Conservation (phyloP, 192 early-diverging fungal genomes). For the Coemansia sp. region DNA sequence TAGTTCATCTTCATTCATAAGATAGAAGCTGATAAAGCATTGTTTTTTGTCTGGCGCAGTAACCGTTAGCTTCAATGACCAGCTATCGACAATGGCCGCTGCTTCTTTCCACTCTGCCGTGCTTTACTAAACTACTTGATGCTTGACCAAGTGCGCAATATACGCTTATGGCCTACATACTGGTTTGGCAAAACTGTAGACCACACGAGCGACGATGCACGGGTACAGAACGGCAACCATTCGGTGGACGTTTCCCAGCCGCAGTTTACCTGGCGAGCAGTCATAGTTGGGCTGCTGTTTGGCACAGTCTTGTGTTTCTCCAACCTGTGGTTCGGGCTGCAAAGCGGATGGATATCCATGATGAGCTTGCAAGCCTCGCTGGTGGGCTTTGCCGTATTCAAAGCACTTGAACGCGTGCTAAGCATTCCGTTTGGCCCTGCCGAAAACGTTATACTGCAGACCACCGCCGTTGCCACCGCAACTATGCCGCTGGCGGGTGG, state of each 20-base stretch:
- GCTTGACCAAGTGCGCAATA: too few species aligned
- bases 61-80: not conserved
- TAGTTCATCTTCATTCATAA: not conserved
- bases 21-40: not conserved
- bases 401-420: constrained; percentile 55
- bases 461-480: constrained; percentile 78
- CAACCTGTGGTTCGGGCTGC: constrained; percentile 87
- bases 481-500: constrained; percentile 81
- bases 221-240: constrained; percentile 14
- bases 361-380: constrained; percentile 73
- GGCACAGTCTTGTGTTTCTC: constrained; percentile 76
- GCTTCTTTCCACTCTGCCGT: too few species aligned
- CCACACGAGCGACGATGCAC: not conserved
- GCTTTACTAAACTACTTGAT: too few species aligned
- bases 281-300: constrained; percentile 62
- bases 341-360: constrained; percentile 78
- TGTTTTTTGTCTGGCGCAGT: too few species aligned
- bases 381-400: constrained; percentile 77
- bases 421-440: constrained; percentile 65
- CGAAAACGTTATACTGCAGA: constrained; percentile 84
- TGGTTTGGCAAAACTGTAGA: constrained; percentile 4
- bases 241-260: constrained; percentile 36
- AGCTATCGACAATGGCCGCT: constrained; percentile 1
- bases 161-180: not conserved
- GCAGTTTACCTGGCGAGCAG: constrained; percentile 52